Evolutionary conservation across 2,329 filamentous ascomycete species (phyloP).

Genomic region (Penicillium griseofulvum): DNA sequence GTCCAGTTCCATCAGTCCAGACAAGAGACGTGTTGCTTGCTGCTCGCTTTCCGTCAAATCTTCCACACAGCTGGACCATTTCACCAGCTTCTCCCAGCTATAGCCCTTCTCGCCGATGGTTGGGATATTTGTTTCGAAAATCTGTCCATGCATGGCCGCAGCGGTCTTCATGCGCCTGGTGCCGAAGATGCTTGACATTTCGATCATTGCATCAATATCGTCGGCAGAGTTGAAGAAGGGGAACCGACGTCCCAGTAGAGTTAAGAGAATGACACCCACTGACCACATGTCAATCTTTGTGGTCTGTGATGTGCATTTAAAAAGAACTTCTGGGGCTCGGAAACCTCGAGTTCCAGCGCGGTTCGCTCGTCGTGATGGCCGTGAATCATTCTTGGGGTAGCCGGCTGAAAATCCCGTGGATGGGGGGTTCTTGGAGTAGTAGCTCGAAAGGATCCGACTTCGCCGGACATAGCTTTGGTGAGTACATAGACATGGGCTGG

Average conservation of each 20-base stretch:
- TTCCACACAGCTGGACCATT: slow-evolving; percentile 86
- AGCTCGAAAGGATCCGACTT: slow-evolving; percentile 53
- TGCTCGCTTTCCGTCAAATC: slow-evolving; percentile 51
- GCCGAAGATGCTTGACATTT: slow-evolving; percentile 95
- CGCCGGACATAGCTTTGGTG: slow-evolving; percentile 63
- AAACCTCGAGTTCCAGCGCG: slow-evolving; percentile 93
- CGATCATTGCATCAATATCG: slow-evolving; percentile 95
- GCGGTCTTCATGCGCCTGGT: slow-evolving; percentile 77
- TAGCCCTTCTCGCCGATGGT: slow-evolving; percentile 85
- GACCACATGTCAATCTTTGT: slow-evolving; percentile 97
- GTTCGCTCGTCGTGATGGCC: slow-evolving; percentile 86
- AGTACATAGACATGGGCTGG: slow-evolving; percentile 69
- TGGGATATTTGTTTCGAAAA: slow-evolving; percentile 89
- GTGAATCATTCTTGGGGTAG: slow-evolving; percentile 86
- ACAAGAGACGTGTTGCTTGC: slow-evolving; percentile 45
- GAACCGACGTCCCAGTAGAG: slow-evolving; percentile 85
- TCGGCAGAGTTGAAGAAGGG: slow-evolving; percentile 99
- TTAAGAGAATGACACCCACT: slow-evolving; percentile 93
- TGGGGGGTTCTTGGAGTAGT: slow-evolving; percentile 55
- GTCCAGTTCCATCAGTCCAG: slow-evolving; percentile 46
- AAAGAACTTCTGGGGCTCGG: slow-evolving; percentile 89
- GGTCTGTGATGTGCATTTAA: slow-evolving; percentile 95
- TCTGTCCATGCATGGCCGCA: slow-evolving; percentile 80
- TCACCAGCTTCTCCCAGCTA: slow-evolving; percentile 84
- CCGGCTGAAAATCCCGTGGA: slow-evolving; percentile 54